Evolutionary conservation across 192 early-diverging fungal genomes (phyloP).

Genomic region (Rhizophlyctis rosea): DNA sequence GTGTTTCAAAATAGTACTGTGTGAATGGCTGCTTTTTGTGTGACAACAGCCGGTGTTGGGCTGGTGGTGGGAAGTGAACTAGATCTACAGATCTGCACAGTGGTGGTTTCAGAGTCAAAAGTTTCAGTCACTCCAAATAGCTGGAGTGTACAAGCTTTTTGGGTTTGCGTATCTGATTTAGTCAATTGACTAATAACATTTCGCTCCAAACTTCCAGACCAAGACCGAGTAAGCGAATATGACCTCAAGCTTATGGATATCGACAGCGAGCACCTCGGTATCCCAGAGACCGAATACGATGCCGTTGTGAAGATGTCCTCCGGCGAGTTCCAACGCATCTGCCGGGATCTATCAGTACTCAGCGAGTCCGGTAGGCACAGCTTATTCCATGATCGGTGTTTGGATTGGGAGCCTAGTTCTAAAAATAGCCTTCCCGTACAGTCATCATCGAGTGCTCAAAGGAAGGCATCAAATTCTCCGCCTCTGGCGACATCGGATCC

Average conservation of each 20-base stretch:
- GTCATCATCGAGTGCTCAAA: slow-evolving; percentile 89
- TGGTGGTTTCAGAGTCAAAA: background rate
- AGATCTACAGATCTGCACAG: no score
- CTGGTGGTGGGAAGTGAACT: no score
- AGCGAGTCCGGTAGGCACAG: slow-evolving; percentile 71
- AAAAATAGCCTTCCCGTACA: no score
- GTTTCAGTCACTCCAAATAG: no score
- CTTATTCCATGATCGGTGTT: slow-evolving; percentile 3
- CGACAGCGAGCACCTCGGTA: slow-evolving; percentile 92
- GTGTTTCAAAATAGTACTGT: no score
- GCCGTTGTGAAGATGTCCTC: slow-evolving; percentile 85
- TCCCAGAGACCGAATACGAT: slow-evolving; percentile 93
- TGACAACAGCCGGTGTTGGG: no score
- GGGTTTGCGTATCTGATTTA: no score
- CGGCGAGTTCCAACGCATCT: slow-evolving; percentile 87
- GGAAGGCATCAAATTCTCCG: slow-evolving; percentile 88
- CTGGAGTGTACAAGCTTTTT: no score
- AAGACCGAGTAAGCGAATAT: slow-evolving; percentile 63
- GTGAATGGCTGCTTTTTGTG: no score
- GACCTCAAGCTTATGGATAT: slow-evolving; percentile 99
- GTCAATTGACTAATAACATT: no score
- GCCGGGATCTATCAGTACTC: slow-evolving; percentile 77
- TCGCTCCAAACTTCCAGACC: slow-evolving; percentile 3
- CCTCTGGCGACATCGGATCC: slow-evolving; percentile 82
- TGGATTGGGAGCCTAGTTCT: background rate